These are phyloP conservation scores for Colletotrichum cordylinicola DNA, from an alignment of 2,329 filamentous ascomycete genomes.

Conservation along the genomic window DNA sequence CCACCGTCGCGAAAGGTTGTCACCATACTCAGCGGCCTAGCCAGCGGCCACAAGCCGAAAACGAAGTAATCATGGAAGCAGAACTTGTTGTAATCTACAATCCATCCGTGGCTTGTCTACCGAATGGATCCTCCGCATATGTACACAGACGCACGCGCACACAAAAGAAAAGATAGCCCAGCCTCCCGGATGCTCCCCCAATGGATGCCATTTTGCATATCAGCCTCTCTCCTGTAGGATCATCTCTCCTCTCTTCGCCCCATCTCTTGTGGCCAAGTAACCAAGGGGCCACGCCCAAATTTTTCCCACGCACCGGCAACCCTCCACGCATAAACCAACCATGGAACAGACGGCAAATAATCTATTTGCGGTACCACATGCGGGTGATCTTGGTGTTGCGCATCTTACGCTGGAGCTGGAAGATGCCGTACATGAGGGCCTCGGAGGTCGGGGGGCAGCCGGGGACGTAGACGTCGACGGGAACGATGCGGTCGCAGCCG, in stretches of 20 bases:
- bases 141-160: conserved; percentile 17
- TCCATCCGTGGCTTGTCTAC: conserved; percentile 15
- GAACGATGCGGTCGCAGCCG: conserved; percentile 78
- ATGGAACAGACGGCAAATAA: background rate
- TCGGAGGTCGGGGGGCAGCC: conserved; percentile 71
- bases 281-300: background rate
- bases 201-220: background rate
- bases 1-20: too few relatives aligned
- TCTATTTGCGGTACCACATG: conserved; percentile 65
- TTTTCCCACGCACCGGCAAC: background rate
- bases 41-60: background rate
- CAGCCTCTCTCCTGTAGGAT: background rate
- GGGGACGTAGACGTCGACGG: conserved; percentile 81
- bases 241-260: background rate
- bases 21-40: too few relatives aligned
- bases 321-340: background rate
- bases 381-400: conserved; percentile 60
- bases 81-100: conserved; percentile 22
- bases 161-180: conserved; percentile 17
- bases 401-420: conserved; percentile 81
- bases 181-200: background rate
- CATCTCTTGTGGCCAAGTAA: background rate
- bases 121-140: conserved; percentile 21
- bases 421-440: conserved; percentile 73
- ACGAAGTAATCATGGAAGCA: background rate